Evolutionary conservation across 2,329 filamentous ascomycete species (phyloP).

Genomic region (Fusarium citri): DNA sequence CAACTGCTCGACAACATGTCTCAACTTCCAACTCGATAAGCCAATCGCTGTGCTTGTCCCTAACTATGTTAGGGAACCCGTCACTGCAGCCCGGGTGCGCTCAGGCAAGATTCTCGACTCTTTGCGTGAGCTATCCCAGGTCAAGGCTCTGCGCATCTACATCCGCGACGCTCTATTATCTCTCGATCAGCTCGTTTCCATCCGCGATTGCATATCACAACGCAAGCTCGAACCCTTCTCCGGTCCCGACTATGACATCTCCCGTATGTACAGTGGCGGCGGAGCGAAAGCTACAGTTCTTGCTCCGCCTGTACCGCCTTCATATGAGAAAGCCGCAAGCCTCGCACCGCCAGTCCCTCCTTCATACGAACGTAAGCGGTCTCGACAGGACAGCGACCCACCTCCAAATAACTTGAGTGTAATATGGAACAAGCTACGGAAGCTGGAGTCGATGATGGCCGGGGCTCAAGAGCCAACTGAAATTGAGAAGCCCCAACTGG

Average conservation of each 20-base stretch:
- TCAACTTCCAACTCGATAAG: neutral
- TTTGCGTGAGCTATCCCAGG: neutral
- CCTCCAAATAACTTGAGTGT: neutral
- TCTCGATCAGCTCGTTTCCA: neutral
- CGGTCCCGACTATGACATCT: neutral
- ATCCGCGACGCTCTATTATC: conserved; percentile 7
- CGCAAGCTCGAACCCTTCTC: neutral
- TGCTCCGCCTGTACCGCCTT: neutral
- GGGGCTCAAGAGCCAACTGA: neutral
- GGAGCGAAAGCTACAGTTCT: neutral
- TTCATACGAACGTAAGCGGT: neutral
- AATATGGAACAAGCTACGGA: neutral
- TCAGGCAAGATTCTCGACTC: conserved; percentile 12
- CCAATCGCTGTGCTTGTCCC: neutral
- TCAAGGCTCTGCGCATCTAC: conserved; percentile 2
- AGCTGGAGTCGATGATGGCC: neutral
- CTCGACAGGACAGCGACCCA: neutral
- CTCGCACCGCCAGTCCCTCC: neutral
- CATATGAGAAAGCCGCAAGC: neutral
- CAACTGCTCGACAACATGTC: neutral
- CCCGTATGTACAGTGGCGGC: neutral
- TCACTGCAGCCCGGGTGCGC: conserved; percentile 1
- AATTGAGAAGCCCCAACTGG: neutral
- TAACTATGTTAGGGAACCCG: neutral
- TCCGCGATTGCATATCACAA: neutral